phyloP scores from a whole-genome alignment of 2,329 filamentous ascomycete species.

The Ophiostoma novo-ulmi region DNA sequence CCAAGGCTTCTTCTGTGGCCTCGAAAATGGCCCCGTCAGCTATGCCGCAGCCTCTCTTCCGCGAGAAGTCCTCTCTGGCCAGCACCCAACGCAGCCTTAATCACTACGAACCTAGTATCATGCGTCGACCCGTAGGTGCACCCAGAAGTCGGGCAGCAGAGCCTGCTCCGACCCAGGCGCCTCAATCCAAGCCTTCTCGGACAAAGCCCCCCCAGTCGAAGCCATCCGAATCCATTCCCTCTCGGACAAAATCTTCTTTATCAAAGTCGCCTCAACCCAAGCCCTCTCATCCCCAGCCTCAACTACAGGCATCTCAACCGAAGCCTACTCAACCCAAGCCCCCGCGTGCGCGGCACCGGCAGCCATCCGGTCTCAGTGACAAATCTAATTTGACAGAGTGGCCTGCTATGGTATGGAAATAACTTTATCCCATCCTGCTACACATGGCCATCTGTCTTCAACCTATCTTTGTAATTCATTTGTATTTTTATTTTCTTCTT shows the following conservation, averaged over 20 bases:
- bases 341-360: neutral
- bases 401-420: neutral
- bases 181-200: neutral
- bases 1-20: neutral
- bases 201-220: neutral
- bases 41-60: slow-evolving; percentile 3
- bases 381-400: neutral
- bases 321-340: neutral
- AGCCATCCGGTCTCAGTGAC: neutral
- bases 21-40: neutral
- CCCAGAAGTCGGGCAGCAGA: neutral
- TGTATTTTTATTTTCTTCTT: neutral
- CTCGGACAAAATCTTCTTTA: neutral
- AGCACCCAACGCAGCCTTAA: slow-evolving; percentile 14
- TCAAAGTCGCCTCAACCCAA: neutral
- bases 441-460: neutral
- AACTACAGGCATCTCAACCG: too few relatives aligned
- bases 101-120: slow-evolving; percentile 16
- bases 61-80: neutral
- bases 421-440: neutral
- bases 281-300: too few relatives aligned
- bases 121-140: slow-evolving; percentile 10
- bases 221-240: too few relatives aligned
- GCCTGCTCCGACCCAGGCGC: too few relatives aligned
- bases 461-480: neutral